Evolutionary conservation across 2,329 filamentous ascomycete genomes (phyloP).

Genomic region (Colletotrichum theobromicola): DNA sequence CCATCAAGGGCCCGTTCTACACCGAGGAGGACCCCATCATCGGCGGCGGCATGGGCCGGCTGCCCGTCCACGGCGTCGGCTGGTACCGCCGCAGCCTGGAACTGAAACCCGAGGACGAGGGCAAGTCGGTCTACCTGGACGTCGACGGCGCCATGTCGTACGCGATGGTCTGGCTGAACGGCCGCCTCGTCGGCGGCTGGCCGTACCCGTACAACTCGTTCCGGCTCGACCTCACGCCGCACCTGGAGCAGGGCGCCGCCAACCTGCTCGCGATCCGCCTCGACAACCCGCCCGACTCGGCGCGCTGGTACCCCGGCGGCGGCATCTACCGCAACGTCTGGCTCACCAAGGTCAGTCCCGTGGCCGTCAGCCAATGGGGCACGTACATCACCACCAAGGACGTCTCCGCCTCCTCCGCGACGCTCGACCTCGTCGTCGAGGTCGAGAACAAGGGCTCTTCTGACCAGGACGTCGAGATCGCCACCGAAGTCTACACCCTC

Average conservation of each 20-base stretch:
- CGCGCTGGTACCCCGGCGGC: slow-evolving; percentile 60
- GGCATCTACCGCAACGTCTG: slow-evolving; percentile 61
- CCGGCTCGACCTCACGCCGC: slow-evolving; percentile 53
- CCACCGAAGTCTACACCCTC: slow-evolving; percentile 43
- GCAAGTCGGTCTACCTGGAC: slow-evolving; percentile 49
- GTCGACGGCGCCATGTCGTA: slow-evolving; percentile 59
- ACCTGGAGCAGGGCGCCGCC: slow-evolving; percentile 34
- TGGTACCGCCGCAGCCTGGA: slow-evolving; percentile 54
- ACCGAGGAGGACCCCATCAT: slow-evolving; percentile 35
- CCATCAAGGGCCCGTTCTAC: slow-evolving; percentile 50
- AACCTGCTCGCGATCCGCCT: slow-evolving; percentile 56
- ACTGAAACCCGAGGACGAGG: slow-evolving; percentile 32
- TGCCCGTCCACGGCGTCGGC: slow-evolving; percentile 57
- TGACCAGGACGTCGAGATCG: slow-evolving; percentile 38
- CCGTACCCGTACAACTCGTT: slow-evolving; percentile 57
- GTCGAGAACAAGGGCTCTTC: slow-evolving; percentile 47
- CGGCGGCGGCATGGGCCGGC: slow-evolving; percentile 42
- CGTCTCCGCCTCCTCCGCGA: slow-evolving; percentile 50
- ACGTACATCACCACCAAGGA: slow-evolving; percentile 51
- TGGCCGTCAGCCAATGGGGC: slow-evolving; percentile 55
- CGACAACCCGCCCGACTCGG: slow-evolving; percentile 52
- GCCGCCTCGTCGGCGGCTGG: slow-evolving; percentile 54
- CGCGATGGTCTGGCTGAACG: slow-evolving; percentile 57
- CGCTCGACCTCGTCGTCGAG: slow-evolving; percentile 46
- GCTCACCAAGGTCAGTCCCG: slow-evolving; percentile 51